These are phyloP conservation scores for Teratosphaeria epicoccoides DNA, from an alignment of 2,329 filamentous ascomycete genomes.

Conservation along the genomic window DNA sequence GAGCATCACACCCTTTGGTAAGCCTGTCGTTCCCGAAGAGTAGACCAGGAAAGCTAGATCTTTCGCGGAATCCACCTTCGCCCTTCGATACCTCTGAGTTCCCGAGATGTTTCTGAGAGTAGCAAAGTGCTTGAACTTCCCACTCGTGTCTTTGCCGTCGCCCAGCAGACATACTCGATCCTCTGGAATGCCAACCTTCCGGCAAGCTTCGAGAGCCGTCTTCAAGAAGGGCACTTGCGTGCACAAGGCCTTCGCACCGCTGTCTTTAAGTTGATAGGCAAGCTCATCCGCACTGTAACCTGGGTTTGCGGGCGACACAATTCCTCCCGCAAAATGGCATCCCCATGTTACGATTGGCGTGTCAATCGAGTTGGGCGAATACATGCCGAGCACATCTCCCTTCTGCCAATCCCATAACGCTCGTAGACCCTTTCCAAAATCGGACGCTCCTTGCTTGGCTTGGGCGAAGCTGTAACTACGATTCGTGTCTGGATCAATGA, in stretches of 20 bases:
- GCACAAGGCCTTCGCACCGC: conserved; percentile 60
- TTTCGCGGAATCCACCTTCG: conserved; percentile 54
- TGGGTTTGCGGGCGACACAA: conserved; percentile 78
- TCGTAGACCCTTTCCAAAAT: conserved; percentile 73
- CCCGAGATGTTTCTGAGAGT: conserved; percentile 55
- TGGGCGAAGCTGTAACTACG: conserved; percentile 61
- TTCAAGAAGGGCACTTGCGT: conserved; percentile 59
- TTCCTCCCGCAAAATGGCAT: conserved; percentile 69
- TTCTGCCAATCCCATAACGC: conserved; percentile 67
- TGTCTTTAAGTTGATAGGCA: conserved; percentile 72
- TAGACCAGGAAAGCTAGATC: conserved; percentile 82
- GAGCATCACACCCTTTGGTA: conserved; percentile 85
- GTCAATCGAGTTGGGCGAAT: conserved; percentile 78
- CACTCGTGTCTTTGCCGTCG: conserved; percentile 49
- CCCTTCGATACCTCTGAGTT: conserved; percentile 46
- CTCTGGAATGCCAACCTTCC: conserved; percentile 56
- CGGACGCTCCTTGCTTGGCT: conserved; percentile 52
- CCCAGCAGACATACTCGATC: conserved; percentile 69
- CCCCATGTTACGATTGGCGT: conserved; percentile 65
- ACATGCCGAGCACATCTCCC: conserved; percentile 73
- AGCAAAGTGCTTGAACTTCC: conserved; percentile 59
- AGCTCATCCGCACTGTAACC: conserved; percentile 77
- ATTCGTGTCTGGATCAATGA: conserved; percentile 62
- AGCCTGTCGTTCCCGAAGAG: conserved; percentile 78
- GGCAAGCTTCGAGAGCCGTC: conserved; percentile 56